Base-by-base conservation (phyloP, 305 asterid genomes). In the Rubia balearica region DNA sequence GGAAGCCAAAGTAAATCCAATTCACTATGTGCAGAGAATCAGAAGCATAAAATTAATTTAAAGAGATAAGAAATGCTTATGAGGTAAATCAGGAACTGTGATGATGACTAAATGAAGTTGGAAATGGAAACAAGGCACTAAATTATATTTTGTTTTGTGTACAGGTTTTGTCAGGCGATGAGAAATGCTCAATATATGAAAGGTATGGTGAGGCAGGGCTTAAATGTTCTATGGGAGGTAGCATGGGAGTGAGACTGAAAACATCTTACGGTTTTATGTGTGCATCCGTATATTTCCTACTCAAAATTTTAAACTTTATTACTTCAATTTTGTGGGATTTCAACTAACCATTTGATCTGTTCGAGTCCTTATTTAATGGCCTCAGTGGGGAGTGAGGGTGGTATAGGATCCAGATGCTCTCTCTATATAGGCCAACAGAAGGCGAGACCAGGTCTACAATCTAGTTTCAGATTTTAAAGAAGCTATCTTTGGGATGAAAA, bases 131-230 rank as follows among this genome's bases (percentile, higher is more conserved):
- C 46, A 17, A 45, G 22, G n/a, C 40, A 40, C 57, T 27, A 42
- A 30, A 6, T 56, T 14, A 1, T 21, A 21, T 41, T 16, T 19
- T 46, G 40, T 19, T 71, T 27, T 71, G 48, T 53, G 8, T 36
- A 78, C 91, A 95, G 99, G 94, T 91, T 73, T 76, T 95, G 72
- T 91, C 96, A 6, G 99, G 91, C 79, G 98, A 95, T 65, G 98
- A 91, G 82, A 91, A 90, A 67, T 96, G 98, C 56, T 91, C 98
- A 22, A 87, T 91, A 69, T 94, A 94, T 68, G 98, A 91, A 79
- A 89, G 59, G 74, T 94, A 94, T 72, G 99, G 99, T 62, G 98
- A 94, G 88, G 98, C 97, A 43, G 99, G 99, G 76, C 94, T 89
- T 73, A 88, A 94, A 82, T 96, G 98, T 59, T 86, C 97, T 64